phyloP scores from a whole-genome alignment of 2,329 filamentous ascomycete species.

The Penicillium sp. region DNA sequence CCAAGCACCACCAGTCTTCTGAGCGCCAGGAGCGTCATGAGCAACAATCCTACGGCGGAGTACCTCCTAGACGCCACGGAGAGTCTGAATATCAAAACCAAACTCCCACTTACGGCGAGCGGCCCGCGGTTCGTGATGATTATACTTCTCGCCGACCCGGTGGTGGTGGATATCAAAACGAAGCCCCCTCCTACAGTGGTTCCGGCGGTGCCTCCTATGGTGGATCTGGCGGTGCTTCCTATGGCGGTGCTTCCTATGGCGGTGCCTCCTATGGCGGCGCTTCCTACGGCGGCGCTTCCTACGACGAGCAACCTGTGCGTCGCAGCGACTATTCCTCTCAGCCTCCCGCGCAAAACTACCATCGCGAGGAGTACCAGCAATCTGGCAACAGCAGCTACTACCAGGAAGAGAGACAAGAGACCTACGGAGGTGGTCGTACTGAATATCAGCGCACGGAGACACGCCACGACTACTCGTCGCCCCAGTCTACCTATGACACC shows the following conservation, averaged over 20 bases:
- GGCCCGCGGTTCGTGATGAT: slow-evolving; percentile 13
- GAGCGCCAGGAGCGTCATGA: slow-evolving; percentile 19
- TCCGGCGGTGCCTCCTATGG: neutral
- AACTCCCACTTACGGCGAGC: slow-evolving; percentile 18
- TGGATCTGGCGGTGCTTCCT: neutral
- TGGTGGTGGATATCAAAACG: neutral
- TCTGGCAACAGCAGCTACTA: slow-evolving; percentile 18
- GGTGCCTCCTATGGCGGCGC: neutral
- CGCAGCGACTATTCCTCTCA: slow-evolving; percentile 8
- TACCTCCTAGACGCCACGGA: slow-evolving; percentile 4
- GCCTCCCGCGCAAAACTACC: slow-evolving; percentile 16
- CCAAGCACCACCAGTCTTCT: neutral
- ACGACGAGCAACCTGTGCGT: neutral
- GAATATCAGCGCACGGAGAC: slow-evolving; percentile 23
- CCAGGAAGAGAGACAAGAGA: slow-evolving; percentile 23
- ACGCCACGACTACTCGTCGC: slow-evolving; percentile 23
- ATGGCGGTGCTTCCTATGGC: neutral
- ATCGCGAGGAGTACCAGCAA: slow-evolving; percentile 22
- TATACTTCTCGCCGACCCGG: neutral
- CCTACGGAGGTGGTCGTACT: slow-evolving; percentile 16
- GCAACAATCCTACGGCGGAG: slow-evolving; percentile 14
- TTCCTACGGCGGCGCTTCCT: neutral
- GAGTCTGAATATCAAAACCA: slow-evolving; percentile 25
- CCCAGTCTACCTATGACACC: slow-evolving; percentile 16
- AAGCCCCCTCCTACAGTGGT: neutral